Evolutionary conservation across 1,139 yeast species (phyloP), one percentile per base, ranked within the genome.

Genomic region (Yamadazyma trypodendri): DNA sequence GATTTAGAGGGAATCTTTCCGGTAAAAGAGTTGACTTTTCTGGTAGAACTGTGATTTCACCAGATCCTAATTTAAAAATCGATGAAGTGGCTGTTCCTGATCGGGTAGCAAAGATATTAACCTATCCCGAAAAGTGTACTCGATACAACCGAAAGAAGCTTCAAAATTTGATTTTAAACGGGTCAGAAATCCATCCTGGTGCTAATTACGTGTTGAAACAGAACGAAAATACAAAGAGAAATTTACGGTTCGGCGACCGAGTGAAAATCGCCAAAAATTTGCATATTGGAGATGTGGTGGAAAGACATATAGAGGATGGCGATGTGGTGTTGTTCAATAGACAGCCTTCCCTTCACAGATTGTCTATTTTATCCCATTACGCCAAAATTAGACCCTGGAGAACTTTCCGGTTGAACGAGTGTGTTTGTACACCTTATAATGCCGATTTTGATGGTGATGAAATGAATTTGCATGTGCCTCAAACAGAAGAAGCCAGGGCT

Each of bases 401-500:
- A 68, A 94, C 99, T 1, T 87, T 94, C 68, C 75, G 99, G 50
- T 75, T 94, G 52, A 94, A 94, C 57, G 99, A 94, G 63, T 94
- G 99, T 84, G 98, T 92, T 12, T 94, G 99, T 71, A 92, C 98
- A 0, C 98, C 98, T 2, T 94, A 92, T 65, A 94, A 94, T 62
- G 99, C 99, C 30, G 99, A 94, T 77, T 94, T 94, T 58, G 99
- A 94, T 63, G 99, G 99, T 62, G 99, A 94, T 65, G 99, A 94
- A 65, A 94, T 94, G 99, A 94, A 94, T 61, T 72, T 94, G 58
- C 99, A 94, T 58, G 98, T 94, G 31, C 98, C 98, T 2, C 99
- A 94, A 65, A 92, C 98, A 0, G 98, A 94, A 63, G 99, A 94
- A 63, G 98, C 98, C 1, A 74, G 98, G 50, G 95, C 98, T 0